These are phyloP conservation scores for Podospora sp. DNA, from an alignment of 495 filamentous ascomycete species.

Conservation along the genomic window DNA sequence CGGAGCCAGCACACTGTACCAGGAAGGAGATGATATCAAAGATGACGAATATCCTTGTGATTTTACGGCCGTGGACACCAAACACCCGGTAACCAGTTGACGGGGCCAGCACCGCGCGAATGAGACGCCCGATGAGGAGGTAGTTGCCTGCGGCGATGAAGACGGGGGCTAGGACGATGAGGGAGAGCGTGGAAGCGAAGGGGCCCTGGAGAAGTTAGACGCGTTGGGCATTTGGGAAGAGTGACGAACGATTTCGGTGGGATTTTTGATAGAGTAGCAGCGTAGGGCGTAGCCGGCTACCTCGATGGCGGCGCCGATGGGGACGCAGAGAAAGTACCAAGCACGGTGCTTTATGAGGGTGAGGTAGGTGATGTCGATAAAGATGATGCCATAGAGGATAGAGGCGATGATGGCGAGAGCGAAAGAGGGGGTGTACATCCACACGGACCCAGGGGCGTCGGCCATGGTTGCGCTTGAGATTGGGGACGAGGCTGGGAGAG, in stretches of 20 bases:
- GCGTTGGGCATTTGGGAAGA: background rate
- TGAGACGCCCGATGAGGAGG: slow-evolving; percentile 55
- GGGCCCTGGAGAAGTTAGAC: slow-evolving; percentile 42
- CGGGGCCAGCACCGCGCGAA: slow-evolving; percentile 39
- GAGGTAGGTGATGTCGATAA: slow-evolving; percentile 31
- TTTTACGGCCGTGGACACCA: slow-evolving; percentile 33
- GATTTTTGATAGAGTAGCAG: slow-evolving; percentile 35
- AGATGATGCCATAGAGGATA: slow-evolving; percentile 34
- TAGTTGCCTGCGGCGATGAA: slow-evolving; percentile 49
- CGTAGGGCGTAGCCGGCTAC: slow-evolving; percentile 48
- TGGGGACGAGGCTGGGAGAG: background rate
- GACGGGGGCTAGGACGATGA: slow-evolving; percentile 54
- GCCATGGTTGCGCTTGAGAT: slow-evolving; percentile 1
- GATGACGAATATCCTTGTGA: slow-evolving; percentile 49
- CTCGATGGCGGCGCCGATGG: slow-evolving; percentile 44
- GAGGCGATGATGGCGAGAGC: slow-evolving; percentile 30
- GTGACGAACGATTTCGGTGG: slow-evolving; percentile 37
- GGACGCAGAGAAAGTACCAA: slow-evolving; percentile 36
- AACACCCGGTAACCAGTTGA: slow-evolving; percentile 20
- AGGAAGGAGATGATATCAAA: slow-evolving; percentile 46
- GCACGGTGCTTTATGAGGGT: slow-evolving; percentile 35
- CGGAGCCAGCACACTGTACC: slow-evolving; percentile 37
- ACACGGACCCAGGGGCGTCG: slow-evolving; percentile 8
- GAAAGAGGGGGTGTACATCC: slow-evolving; percentile 39
- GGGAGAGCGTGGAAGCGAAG: slow-evolving; percentile 57